These are phyloP conservation scores for Rhodotorula sp. DNA, from an alignment of 1,284 basidiomycete genomes.

Conservation along the genomic window DNA sequence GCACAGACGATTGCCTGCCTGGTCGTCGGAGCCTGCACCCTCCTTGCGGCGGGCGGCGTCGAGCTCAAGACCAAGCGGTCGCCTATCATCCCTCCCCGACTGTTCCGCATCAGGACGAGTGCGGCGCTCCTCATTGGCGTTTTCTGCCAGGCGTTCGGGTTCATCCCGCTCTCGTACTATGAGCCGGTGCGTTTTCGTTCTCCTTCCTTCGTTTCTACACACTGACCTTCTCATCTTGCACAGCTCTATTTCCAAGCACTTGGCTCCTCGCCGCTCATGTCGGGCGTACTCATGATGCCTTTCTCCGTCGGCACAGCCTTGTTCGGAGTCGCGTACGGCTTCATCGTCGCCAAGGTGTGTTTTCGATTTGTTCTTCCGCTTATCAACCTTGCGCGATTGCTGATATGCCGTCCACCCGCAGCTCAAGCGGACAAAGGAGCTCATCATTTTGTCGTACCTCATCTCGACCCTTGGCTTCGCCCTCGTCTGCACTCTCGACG, in stretches of 20 bases:
- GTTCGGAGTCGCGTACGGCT: constrained; percentile 61
- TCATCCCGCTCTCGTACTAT: constrained; percentile 55
- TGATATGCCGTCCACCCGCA: constrained; percentile 10
- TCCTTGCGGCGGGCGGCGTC: constrained; percentile 62
- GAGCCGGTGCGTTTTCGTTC: not conserved
- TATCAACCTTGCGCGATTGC: constrained; percentile 55
- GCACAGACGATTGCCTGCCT: constrained; percentile 69
- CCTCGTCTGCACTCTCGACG: constrained; percentile 44
- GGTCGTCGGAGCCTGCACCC: constrained; percentile 62
- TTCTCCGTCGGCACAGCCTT: constrained; percentile 59
- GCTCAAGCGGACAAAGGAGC: constrained; percentile 38
- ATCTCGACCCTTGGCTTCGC: constrained; percentile 44
- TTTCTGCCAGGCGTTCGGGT: constrained; percentile 66
- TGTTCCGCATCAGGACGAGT: constrained; percentile 77
- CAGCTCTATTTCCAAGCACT: constrained; percentile 57
- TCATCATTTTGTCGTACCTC: constrained; percentile 22
- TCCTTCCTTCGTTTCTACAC: not conserved
- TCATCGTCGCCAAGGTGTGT: constrained; percentile 61
- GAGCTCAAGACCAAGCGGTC: constrained; percentile 66
- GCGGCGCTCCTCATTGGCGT: constrained; percentile 61
- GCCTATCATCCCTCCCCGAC: constrained; percentile 73
- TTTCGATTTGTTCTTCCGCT: not conserved
- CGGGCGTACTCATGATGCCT: constrained; percentile 71
- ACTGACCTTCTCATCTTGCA: not conserved
- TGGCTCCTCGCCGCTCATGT: constrained; percentile 68